phyloP scores from a whole-genome alignment of 2,329 filamentous ascomycete genomes.

The Xylaria digitata region DNA sequence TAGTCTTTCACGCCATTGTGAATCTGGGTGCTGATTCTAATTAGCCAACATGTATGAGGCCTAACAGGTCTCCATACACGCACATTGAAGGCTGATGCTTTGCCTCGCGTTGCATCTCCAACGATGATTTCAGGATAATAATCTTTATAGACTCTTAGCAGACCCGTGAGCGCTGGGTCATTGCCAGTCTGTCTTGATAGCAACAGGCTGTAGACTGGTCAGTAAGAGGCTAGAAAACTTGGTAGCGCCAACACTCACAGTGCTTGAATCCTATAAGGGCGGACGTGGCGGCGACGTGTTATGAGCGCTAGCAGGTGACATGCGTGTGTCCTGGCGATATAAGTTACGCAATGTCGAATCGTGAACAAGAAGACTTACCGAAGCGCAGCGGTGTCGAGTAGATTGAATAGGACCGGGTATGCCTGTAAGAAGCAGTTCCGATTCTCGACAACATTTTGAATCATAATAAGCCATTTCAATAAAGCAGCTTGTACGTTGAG shows the following conservation, averaged over 20 bases:
- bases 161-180: constrained; percentile 77
- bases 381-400: constrained; percentile 83
- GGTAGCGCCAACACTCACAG: constrained; percentile 60
- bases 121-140: constrained; percentile 92
- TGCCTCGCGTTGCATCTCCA: constrained; percentile 71
- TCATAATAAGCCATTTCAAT: constrained; percentile 81
- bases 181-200: constrained; percentile 72
- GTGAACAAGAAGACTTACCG: constrained; percentile 58
- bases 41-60: constrained; percentile 42
- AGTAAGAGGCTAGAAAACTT: neutral
- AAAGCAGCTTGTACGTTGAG: constrained; percentile 76
- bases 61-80: constrained; percentile 14
- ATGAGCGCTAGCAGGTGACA: constrained; percentile 84
- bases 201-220: constrained; percentile 58
- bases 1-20: constrained; percentile 77
- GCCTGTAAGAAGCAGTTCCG: constrained; percentile 72
- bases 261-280: constrained; percentile 83
- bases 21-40: constrained; percentile 72
- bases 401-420: constrained; percentile 82
- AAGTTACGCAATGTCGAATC: constrained; percentile 28
- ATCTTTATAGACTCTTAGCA: constrained; percentile 87
- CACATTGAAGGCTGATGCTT: constrained; percentile 71
- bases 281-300: constrained; percentile 84
- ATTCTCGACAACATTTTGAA: constrained; percentile 77
- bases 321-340: constrained; percentile 62